Percentiles rank a stretch among this genome's conserved stretches.
Conservation (phyloP, 2,329 filamentous ascomycete species). For the Pseudopyrenochaeta lycopersici region DNA sequence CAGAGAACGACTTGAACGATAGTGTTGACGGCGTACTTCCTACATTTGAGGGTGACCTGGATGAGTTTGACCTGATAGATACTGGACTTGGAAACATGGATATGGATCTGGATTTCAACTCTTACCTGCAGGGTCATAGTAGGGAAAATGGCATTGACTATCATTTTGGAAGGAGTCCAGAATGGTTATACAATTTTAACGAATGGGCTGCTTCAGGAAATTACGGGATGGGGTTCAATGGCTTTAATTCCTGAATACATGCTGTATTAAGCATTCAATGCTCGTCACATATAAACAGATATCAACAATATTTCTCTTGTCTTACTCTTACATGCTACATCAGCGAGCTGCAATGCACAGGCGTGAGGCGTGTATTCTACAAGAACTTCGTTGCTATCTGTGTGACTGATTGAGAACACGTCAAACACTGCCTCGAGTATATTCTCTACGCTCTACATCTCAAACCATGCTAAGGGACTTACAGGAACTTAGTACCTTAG, state of each 20-base stretch:
- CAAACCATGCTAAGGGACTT: too few relatives aligned
- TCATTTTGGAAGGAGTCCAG: constrained; percentile 15
- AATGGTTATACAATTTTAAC: constrained; percentile 16
- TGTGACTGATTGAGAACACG: too few relatives aligned
- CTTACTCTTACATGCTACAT: too few relatives aligned
- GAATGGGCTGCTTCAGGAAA: constrained; percentile 4
- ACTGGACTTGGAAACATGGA: constrained; percentile 3
- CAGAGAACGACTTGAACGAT: neutral
- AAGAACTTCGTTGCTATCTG: too few relatives aligned
- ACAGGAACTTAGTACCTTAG: too few relatives aligned
- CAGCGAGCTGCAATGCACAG: too few relatives aligned
- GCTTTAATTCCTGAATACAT: neutral
- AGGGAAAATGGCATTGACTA: neutral
- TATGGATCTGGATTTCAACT: constrained; percentile 8
- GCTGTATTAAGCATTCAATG: too few relatives aligned
- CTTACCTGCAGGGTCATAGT: constrained; percentile 9
- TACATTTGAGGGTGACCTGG: neutral
- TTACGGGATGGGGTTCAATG: neutral
- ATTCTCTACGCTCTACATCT: too few relatives aligned
- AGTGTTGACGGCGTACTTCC: neutral
- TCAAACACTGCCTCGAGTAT: too few relatives aligned
- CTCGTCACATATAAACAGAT: too few relatives aligned
- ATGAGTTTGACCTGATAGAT: constrained; percentile 5
- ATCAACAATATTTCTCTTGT: too few relatives aligned
- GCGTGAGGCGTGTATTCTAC: too few relatives aligned